Base-by-base conservation (phyloP, 1,284 basidiomycete genomes). In the Megacollybia platyphylla region DNA sequence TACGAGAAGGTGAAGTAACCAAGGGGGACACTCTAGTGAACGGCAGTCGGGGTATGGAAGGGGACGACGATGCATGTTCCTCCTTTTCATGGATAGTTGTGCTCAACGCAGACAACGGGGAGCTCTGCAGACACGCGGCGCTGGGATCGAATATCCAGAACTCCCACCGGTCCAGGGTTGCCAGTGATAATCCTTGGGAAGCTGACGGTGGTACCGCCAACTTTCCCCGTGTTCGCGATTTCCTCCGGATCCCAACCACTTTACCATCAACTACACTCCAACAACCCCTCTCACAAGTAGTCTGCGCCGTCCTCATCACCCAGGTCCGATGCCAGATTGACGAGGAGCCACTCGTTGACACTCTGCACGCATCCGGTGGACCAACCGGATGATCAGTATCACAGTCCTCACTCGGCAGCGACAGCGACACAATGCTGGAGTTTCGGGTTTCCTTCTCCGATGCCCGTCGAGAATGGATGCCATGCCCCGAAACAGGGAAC, bases 401-500 rank as follows among this genome's bases (percentile, higher is more conserved):
- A 41, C 57, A 54, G 34, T 74, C 71, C 35, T 77, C 76, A 27
- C 62, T 59, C n/a, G 71, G 64, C 5, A 70, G 60, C 7, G 68
- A 65, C 15, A 78, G 62, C 27, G 64, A 60, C 26, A 75, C 57
- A 15, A 65, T 62, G 44, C 81, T 78, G 15, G 68, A 62, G 32
- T 77, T 68, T 17, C 77, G 54, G 5, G 55, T 52, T 38, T 79
- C 78, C 57, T 79, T 80, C 52, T 84, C 81, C 4, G 80, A 80
- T 13, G 69, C 68, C 37, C 80, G 68, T 32, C 80, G 71, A 28
- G 80, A 79, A 51, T 86, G 79, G 17, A 79, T 67, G 7, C 86
- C 85, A 52, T 88, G 86, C 4, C 69, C 79, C 10, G 86, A 87
- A 24, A 86, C 70, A 10, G 85, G 86, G 54, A 85, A 87, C 15